Conservation (phyloP, 2,329 filamentous ascomycete species). For the Alternaria sp. region DNA sequence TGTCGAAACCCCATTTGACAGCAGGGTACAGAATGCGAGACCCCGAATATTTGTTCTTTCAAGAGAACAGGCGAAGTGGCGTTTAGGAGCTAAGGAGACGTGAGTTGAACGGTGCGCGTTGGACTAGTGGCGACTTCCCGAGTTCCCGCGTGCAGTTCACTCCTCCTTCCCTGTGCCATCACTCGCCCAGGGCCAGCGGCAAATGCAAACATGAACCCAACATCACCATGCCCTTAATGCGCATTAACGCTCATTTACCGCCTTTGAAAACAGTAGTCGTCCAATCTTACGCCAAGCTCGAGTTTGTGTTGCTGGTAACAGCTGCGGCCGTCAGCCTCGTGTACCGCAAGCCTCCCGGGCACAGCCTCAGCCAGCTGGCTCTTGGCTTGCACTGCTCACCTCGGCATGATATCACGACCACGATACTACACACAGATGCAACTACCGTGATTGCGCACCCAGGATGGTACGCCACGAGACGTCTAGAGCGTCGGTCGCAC, state of each 20-base stretch:
- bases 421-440: neutral
- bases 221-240: neutral
- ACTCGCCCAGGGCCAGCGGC: conserved; percentile 1
- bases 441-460: neutral
- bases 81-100: neutral
- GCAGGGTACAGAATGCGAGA: neutral
- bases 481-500: neutral
- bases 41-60: neutral
- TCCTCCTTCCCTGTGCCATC: neutral
- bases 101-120: neutral
- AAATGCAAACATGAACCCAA: neutral
- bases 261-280: neutral
- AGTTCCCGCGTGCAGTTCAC: neutral
- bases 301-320: neutral
- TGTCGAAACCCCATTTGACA: neutral
- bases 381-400: neutral
- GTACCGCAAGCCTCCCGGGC: neutral
- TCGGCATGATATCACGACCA: neutral
- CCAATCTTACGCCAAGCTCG: neutral
- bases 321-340: neutral
- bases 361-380: neutral
- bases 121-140: neutral
- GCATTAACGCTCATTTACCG: neutral
- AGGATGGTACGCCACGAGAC: neutral
- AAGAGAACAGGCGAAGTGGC: neutral